phyloP scores from a whole-genome alignment of 176 grass and related monocot genomes.

The Alloteropsis semialata region DNA sequence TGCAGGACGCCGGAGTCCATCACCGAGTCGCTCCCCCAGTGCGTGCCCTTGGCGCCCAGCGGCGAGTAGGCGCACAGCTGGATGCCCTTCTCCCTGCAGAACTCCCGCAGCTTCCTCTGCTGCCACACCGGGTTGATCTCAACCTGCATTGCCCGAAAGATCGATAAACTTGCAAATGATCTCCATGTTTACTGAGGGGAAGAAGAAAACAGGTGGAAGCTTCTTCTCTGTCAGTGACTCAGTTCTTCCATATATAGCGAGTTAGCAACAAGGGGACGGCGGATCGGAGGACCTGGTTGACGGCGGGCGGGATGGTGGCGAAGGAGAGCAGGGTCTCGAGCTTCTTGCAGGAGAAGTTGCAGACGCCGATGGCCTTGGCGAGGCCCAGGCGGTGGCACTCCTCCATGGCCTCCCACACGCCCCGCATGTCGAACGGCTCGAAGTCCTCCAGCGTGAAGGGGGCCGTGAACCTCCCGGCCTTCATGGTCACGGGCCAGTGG shows the following conservation, averaged over 20 bases:
- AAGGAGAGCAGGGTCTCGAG: slow-evolving; percentile 39
- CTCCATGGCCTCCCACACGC: slow-evolving; percentile 69
- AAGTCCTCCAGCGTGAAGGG: slow-evolving; percentile 47
- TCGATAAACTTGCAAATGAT: not conserved
- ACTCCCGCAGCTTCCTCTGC: slow-evolving; percentile 64
- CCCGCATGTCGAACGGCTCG: slow-evolving; percentile 37
- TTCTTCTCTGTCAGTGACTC: too few relatives aligned
- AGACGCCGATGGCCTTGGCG: slow-evolving; percentile 53
- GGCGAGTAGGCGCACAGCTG: slow-evolving; percentile 75
- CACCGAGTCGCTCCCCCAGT: slow-evolving; percentile 69
- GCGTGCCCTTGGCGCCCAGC: slow-evolving; percentile 58
- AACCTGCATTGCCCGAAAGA: slow-evolving; percentile 37
- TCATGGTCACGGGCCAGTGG: slow-evolving; percentile 52
- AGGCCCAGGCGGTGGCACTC: slow-evolving; percentile 57
- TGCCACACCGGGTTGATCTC: slow-evolving; percentile 81
- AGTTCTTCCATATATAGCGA: too few relatives aligned
- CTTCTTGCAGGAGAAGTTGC: slow-evolving; percentile 65
- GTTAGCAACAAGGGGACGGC: not conserved
- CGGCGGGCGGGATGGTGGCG: slow-evolving; percentile 44
- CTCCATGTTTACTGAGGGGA: too few relatives aligned
- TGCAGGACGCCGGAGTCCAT: slow-evolving; percentile 47
- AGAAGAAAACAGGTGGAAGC: too few relatives aligned
- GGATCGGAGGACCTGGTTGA: slow-evolving; percentile 45
- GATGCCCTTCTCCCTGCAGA: slow-evolving; percentile 54
- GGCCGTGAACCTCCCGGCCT: slow-evolving; percentile 34